These are phyloP conservation scores for Pleurotus tuber-regium DNA, from an alignment of 768 basidiomycete genomes.

Conservation along the genomic window DNA sequence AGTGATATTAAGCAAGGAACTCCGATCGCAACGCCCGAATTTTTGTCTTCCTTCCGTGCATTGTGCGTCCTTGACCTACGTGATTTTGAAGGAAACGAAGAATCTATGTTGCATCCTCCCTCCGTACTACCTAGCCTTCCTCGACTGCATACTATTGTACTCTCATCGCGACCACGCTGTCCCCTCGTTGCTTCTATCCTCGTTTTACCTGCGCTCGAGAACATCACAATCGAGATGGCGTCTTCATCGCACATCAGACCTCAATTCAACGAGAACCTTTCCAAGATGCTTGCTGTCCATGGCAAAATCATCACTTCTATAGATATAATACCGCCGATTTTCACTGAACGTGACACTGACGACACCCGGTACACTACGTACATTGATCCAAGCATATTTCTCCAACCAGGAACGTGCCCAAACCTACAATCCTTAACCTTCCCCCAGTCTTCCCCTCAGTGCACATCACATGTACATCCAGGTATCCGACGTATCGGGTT, in stretches of 20 bases:
- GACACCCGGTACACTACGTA: constrained; percentile 28
- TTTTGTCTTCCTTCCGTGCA: constrained; percentile 37
- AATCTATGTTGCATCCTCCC: constrained; percentile 16
- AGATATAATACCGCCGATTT: constrained; percentile 35
- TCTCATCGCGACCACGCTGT: constrained; percentile 37
- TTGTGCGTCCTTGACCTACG: constrained; percentile 47
- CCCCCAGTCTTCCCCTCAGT: constrained; percentile 26
- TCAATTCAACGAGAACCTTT: constrained; percentile 22
- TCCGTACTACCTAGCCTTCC: constrained; percentile 33
- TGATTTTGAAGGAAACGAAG: constrained; percentile 22
- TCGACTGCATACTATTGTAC: constrained; percentile 38
- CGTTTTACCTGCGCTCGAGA: constrained; percentile 38
- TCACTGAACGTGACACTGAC: constrained; percentile 31
- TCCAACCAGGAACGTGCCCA: constrained; percentile 39
- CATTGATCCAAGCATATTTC: constrained; percentile 41
- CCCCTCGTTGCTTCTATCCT: constrained; percentile 36
- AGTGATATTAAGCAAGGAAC: constrained; percentile 28
- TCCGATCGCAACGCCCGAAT: constrained; percentile 25
- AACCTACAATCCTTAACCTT: constrained; percentile 44
- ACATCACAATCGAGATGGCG: constrained; percentile 37
- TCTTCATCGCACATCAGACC: constrained; percentile 17
- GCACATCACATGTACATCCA: constrained; percentile 23
- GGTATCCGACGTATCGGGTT: constrained; percentile 47
- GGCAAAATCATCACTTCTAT: constrained; percentile 37
- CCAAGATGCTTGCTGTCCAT: constrained; percentile 38